Base-by-base conservation (phyloP, 2,329 filamentous ascomycete species). In the Alternaria alternata region DNA sequence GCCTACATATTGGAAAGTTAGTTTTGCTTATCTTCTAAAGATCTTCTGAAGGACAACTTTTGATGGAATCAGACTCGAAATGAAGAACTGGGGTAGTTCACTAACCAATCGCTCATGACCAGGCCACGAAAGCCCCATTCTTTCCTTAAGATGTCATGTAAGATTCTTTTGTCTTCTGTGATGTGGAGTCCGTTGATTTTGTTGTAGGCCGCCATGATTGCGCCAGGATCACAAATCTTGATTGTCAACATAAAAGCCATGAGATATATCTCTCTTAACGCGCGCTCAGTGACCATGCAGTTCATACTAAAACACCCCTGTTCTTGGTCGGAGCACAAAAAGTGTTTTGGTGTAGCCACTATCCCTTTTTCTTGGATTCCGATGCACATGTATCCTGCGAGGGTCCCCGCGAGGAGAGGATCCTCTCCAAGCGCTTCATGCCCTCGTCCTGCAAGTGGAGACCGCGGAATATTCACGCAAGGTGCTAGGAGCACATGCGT, bases 231-330 rank as follows among this genome's bases (percentile, higher is more conserved):
- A 8, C 80, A 87, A 9, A 30, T 30, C 67, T 90, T 88, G 34
- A 91, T 90, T n/a, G 88, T 84, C n/a, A 87, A 83, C 75, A 88
- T 89, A 76, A 89, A 90, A 0, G 83, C 81, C 22, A 85, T 81
- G 67, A 79, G 59, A 66, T 74, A 84, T 64, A 80, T 83, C 70
- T 91, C 88, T 22, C 88, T 82, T 34, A 90, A 76, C 2, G 87
- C 81, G 26, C 88, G 81, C 65, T 90, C 87, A 22, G 84, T 81
- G n/a, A 90, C 79, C 12, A 84, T 78, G 2, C 86, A 85, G 69
- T 89, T 82, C 57, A 89, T 82, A 1, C 84, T 87, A 62, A 87
- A 78, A 42, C 87, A 82, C 68, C 86, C 78, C 1, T 88, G 88
- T 75, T 90, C 88, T 69, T 88, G 84, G 68, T 90, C 88, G 57